phyloP scores from a whole-genome alignment of 2,329 filamentous ascomycete species.

The Fusarium oligoseptatum region DNA sequence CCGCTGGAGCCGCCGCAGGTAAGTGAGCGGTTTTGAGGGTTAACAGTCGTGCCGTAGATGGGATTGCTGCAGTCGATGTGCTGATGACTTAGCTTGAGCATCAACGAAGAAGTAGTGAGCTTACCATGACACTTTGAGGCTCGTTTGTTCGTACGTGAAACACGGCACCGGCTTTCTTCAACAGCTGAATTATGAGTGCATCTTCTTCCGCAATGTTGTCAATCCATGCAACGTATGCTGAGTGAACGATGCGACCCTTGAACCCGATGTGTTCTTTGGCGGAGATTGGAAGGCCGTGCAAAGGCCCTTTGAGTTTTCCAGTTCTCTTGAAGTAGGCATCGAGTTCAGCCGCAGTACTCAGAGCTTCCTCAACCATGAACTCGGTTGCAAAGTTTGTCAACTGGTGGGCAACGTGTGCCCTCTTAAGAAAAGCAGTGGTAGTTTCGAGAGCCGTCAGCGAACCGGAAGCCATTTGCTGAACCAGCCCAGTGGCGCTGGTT shows the following conservation, averaged over 20 bases:
- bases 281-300: conserved; percentile 37
- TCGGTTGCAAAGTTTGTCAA: conserved; percentile 37
- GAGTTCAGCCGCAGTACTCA: conserved; percentile 17
- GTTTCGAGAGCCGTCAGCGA: conserved; percentile 14
- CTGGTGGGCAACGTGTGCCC: conserved; percentile 37
- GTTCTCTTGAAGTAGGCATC: conserved; percentile 22
- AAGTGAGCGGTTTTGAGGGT: conserved; percentile 56
- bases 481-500: background rate
- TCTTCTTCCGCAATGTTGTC: conserved; percentile 27
- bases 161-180: conserved; percentile 72
- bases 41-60: conserved; percentile 55
- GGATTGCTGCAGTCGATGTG: conserved; percentile 52
- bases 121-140: conserved; percentile 58
- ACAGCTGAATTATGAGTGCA: conserved; percentile 62
- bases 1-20: conserved; percentile 58
- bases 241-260: conserved; percentile 18
- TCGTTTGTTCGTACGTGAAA: conserved; percentile 78
- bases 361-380: conserved; percentile 34
- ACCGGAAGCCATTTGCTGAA: conserved; percentile 2
- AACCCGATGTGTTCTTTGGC: conserved; percentile 40
- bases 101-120: background rate
- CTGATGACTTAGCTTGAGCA: conserved; percentile 20
- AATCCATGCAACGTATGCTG: conserved; percentile 20
- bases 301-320: conserved; percentile 10
- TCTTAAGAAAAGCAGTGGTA: conserved; percentile 31